A percentile compares a stretch with the other conserved stretches of the same genome.
These are phyloP conservation scores for Sugiyamaella mastotermitis DNA, from an alignment of 805 yeast species.

Conservation along the genomic window DNA sequence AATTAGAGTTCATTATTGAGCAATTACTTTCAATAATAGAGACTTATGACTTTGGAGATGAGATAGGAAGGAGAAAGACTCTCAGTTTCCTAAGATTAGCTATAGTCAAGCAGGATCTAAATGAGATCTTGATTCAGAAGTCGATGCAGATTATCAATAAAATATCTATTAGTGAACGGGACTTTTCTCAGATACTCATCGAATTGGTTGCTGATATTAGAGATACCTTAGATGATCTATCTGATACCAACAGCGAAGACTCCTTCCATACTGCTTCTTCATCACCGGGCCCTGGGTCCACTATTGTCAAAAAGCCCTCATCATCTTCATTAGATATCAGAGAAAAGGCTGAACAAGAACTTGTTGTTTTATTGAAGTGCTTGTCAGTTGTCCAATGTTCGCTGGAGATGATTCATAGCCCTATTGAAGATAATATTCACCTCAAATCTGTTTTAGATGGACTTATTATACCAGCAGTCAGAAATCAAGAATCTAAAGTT, in stretches of 20 bases:
- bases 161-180: slow-evolving; percentile 71
- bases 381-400: slow-evolving; percentile 62
- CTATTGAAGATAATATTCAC: slow-evolving; percentile 58
- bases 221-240: slow-evolving; percentile 37
- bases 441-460: slow-evolving; percentile 66
- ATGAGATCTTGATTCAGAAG: slow-evolving; percentile 47
- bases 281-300: no score
- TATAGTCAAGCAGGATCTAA: slow-evolving; percentile 45
- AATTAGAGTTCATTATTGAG: slow-evolving; percentile 64
- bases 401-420: slow-evolving; percentile 59
- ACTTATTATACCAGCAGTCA: slow-evolving; percentile 74
- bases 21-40: slow-evolving; percentile 65
- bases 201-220: slow-evolving; percentile 82
- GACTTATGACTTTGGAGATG: slow-evolving; percentile 82
- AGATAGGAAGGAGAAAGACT: slow-evolving; percentile 79
- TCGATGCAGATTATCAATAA: slow-evolving; percentile 62
- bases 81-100: slow-evolving; percentile 45
- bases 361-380: slow-evolving; percentile 44
- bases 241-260: no score
- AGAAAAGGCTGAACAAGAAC: slow-evolving; percentile 19
- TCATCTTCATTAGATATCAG: no score
- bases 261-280: no score
- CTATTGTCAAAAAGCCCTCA: no score
- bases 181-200: slow-evolving; percentile 76
- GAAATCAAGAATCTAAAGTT: slow-evolving; percentile 47